Evolutionary conservation across 352 stramenopile genomes (phyloP), one percentile per base, ranked within the genome.

Genomic region (Phytophthora palmivora): DNA sequence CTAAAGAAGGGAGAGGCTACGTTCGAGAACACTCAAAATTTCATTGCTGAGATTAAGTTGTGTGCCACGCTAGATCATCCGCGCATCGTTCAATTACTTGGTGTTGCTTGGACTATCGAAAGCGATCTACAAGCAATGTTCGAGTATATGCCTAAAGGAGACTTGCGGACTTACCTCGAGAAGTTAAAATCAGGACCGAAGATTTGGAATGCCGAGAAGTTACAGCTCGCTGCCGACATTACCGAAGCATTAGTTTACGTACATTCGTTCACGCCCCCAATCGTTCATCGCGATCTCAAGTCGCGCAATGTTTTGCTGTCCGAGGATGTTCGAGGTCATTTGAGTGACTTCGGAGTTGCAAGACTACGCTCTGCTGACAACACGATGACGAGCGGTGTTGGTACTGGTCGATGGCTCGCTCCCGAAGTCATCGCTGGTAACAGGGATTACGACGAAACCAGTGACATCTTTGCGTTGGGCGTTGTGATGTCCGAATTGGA

Each of bases 201-300:
- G 19, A 42, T 53, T 26, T 90, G 78, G 81, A 72, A 65, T 15
- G n/a, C 58, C 7, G 63, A 74, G 24, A 88, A 90, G 39, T 28
- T 89, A 7, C 72, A 87, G 37, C 51, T 91, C 8, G 78, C 78
- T 7, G 70, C 87, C 1, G 74, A 87, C 48, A 54, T 89, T 6
- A 74, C 76, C 18, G 80, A 92, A 37, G 83, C 80, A 8, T 65
- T 92, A 9, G 75, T 87, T 22, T 92, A 89, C 52, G 68, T 87
- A 18, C 80, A 92, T 57, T 88, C 83, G 51, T 88, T 92, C 56
- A 52, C 36, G 1, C 80, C 72, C 1, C 76, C 80, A 37, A 69
- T 89, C 2, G 68, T 88, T 9, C 83, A 92, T 37, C 80, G 77
- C 22, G 80, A 88, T 21, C 56, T 90, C 19, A 87, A 86, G 28